Evolutionary conservation across 768 basidiomycete species (phyloP), one percentile per base, ranked within the genome.

Genomic region (Mycena pura): DNA sequence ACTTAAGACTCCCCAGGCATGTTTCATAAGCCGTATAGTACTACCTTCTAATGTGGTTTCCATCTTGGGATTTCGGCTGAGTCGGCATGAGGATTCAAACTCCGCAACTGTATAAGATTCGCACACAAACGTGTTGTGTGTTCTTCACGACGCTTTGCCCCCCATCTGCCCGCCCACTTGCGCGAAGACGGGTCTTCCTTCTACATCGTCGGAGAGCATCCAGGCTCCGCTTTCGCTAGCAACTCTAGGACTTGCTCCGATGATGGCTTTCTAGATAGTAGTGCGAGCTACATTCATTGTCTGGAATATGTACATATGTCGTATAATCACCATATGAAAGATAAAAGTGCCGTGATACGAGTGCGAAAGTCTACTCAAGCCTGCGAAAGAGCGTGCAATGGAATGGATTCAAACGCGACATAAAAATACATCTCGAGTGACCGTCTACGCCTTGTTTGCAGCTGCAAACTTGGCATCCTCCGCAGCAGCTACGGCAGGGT

Each of bases 401-500:
- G n/a, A n/a, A n/a, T n/a, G n/a, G n/a, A n/a, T n/a, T n/a, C n/a
- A n/a, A n/a, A n/a, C n/a, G n/a, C n/a, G n/a, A n/a, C n/a, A n/a
- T n/a, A n/a, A n/a, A n/a, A n/a, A n/a, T n/a, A n/a, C n/a, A n/a
- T n/a, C n/a, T n/a, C n/a, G n/a, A n/a, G n/a, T n/a, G n/a, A n/a
- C n/a, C n/a, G n/a, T n/a, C n/a, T n/a, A n/a, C 71, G 85, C 83
- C 70, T 87, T 87, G 67, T 72, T 75, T 38, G 80, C 81, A 48
- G 78, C 79, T 17, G 74, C 80, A 46, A 84, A 88, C 76, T 92
- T 92, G 28, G 90, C 91, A 53, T 91, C 94, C 80, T 94, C 91
- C 22, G 95, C 95, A 62, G 95, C 95, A 44, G 88, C 91, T 32
- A 97, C 95, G 54, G 95, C 95, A 43, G 94, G 92, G 82, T 96